A percentile compares a stretch with the other conserved stretches of the same genome.
phyloP scores from a whole-genome alignment of 345 rosid genomes.

The Dovyalis caffra region DNA sequence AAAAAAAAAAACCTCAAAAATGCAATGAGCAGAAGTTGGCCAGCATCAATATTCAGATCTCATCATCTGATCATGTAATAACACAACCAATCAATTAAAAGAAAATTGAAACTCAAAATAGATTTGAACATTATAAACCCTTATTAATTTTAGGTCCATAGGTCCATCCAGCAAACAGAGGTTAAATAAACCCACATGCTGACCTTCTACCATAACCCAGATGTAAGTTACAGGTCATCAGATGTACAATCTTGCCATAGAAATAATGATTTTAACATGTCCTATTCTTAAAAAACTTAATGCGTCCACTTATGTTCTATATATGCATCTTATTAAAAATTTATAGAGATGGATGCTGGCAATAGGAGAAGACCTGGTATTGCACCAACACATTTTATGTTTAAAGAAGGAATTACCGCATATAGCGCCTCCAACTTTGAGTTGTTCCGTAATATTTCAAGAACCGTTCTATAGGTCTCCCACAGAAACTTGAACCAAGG shows the following conservation, averaged over 20 bases:
- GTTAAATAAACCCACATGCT: background rate
- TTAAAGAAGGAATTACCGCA: constrained; percentile 61
- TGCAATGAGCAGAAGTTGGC: background rate
- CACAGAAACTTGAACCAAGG: constrained; percentile 99
- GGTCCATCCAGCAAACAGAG: background rate
- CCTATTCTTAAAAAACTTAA: too few species aligned
- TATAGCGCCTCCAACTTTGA: constrained; percentile 96
- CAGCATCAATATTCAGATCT: background rate
- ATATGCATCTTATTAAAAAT: background rate
- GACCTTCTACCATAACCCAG: background rate
- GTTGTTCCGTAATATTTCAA: constrained; percentile 90
- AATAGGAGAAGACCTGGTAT: background rate
- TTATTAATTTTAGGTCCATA: background rate
- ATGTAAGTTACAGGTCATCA: background rate
- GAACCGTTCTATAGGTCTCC: constrained; percentile 99
- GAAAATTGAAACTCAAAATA: background rate
- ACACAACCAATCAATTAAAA: background rate
- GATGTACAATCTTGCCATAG: background rate
- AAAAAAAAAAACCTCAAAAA: background rate
- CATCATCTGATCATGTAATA: background rate
- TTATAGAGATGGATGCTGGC: background rate
- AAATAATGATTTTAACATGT: background rate
- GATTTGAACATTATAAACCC: background rate
- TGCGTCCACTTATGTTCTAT: background rate
- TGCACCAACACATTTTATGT: background rate